Base-by-base conservation (phyloP, 768 basidiomycete genomes). In the Pleurotus salmoneostramineus region DNA sequence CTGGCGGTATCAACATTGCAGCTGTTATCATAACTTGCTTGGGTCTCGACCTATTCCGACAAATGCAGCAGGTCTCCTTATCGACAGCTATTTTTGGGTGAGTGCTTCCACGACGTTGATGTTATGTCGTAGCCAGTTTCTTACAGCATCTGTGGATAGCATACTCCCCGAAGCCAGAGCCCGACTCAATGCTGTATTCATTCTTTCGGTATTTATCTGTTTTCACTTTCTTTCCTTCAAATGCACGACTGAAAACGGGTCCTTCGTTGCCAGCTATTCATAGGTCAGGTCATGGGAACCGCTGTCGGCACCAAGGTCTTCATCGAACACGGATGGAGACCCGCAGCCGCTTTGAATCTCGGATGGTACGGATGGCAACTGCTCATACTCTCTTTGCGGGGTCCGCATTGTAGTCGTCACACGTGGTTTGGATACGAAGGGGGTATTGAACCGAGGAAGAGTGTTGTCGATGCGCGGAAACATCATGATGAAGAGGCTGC, bases 211-310 rank as follows among this genome's bases (percentile, higher is more conserved):
- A 65, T 27, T 27, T 27, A 27, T 27, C 21, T 27, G 60, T 79
- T 68, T 35, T 12, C 14, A 33, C 50, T n/a, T 48, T 45, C 27
- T 10, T 17, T 47, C 51, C 50, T 56, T 48, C 11, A 21, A 11
- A 17, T 11, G 37, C 37, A 40, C 1, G n/a, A 3, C 17, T 35
- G 12, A 12, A 58, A 40, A 14, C 6, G 44, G 10, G 32, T 33
- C 37, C 27, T 36, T 46, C 27, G 44, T 31, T 5, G 27, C 21
- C 50, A 82, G 80, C 70, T 88, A 33, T 91, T 91, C 69, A 77
- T 89, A 21, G 92, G 92, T 0, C 91, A 93, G 73, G 88, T 93
- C 7, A 85, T 89, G 71, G 92, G 92, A 14, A 92, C 91, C 0
- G 78, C 88, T 0, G 85, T 87, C 0, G 87, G 90, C 33, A 88